phyloP scores from a whole-genome alignment of 2,329 filamentous ascomycete species.

The Ploettnerulaceae sp. region DNA sequence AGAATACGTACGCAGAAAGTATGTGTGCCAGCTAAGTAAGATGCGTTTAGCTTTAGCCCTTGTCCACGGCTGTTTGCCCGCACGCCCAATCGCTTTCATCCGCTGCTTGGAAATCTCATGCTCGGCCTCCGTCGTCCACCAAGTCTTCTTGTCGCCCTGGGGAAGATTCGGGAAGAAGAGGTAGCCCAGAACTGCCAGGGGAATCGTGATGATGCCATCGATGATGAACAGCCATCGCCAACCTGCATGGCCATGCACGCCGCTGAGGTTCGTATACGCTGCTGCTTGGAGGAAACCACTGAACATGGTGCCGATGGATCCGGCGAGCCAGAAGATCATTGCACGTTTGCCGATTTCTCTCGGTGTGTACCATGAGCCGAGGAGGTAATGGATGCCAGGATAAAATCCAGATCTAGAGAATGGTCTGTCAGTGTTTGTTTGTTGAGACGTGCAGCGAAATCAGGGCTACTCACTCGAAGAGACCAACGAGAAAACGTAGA shows the following conservation, averaged over 20 bases:
- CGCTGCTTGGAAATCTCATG: slow-evolving; percentile 24
- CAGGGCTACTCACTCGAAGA: slow-evolving; percentile 29
- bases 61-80: slow-evolving; percentile 36
- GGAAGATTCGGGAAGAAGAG: slow-evolving; percentile 28
- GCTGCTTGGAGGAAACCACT: slow-evolving; percentile 42
- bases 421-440: neutral
- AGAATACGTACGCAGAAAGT: slow-evolving; percentile 32
- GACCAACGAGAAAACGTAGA: slow-evolving; percentile 35
- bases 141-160: slow-evolving; percentile 31
- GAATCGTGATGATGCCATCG: slow-evolving; percentile 33
- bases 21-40: slow-evolving; percentile 38
- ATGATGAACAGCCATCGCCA: slow-evolving; percentile 46
- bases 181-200: slow-evolving; percentile 29
- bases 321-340: slow-evolving; percentile 55
- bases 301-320: slow-evolving; percentile 47
- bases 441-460: slow-evolving; percentile 22
- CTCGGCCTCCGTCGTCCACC: slow-evolving; percentile 29
- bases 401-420: slow-evolving; percentile 35
- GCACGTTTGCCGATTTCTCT: slow-evolving; percentile 39
- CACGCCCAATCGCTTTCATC: slow-evolving; percentile 35
- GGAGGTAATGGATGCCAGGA: slow-evolving; percentile 50
- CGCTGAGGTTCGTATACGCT: slow-evolving; percentile 39
- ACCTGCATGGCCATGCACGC: slow-evolving; percentile 35
- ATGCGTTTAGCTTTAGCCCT: slow-evolving; percentile 34
- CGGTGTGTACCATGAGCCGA: slow-evolving; percentile 51